phyloP scores from a whole-genome alignment of 257 asterid species.

The Ophiorrhiza pumila region DNA sequence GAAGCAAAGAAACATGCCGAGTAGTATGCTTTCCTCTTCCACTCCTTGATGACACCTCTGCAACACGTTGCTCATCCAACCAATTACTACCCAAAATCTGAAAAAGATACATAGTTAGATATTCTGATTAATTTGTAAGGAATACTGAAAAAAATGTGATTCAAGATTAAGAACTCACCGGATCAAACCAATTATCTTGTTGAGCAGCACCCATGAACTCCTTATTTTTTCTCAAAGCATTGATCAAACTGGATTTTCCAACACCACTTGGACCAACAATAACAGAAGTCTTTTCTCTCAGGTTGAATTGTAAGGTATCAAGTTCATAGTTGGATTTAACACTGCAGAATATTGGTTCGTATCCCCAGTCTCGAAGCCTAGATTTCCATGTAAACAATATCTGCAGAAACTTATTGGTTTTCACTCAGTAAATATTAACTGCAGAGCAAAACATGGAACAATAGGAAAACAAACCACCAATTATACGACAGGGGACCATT shows the following conservation, averaged over 20 bases:
- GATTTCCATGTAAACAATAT: conserved; percentile 61
- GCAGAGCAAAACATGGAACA: neutral
- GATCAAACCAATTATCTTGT: conserved; percentile 57
- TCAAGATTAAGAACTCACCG: conserved; percentile 40
- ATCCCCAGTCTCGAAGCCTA: conserved; percentile 83
- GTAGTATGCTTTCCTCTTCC: conserved; percentile 97
- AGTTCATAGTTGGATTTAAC: conserved; percentile 68
- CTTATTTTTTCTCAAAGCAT: conserved; percentile 64
- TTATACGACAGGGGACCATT: neutral
- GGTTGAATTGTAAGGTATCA: conserved; percentile 65
- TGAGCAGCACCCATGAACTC: conserved; percentile 32
- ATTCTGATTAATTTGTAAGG: conserved; percentile 10
- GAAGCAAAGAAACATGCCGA: conserved; percentile 82
- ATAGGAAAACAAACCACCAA: neutral
- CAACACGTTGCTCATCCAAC: conserved; percentile 90
- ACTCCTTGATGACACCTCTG: conserved; percentile 87
- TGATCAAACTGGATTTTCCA: conserved; percentile 94
- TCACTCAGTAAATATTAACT: conserved; percentile 19
- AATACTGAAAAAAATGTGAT: conserved; percentile 1
- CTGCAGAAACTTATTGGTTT: conserved; percentile 37
- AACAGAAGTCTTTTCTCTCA: conserved; percentile 81
- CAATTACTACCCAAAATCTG: conserved; percentile 84
- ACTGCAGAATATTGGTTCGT: conserved; percentile 77
- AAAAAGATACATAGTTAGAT: conserved; percentile 11
- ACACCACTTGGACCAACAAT: conserved; percentile 97